These are phyloP conservation scores for Phytophthora rubi DNA, from an alignment of 352 stramenopile genomes.

Conservation along the genomic window DNA sequence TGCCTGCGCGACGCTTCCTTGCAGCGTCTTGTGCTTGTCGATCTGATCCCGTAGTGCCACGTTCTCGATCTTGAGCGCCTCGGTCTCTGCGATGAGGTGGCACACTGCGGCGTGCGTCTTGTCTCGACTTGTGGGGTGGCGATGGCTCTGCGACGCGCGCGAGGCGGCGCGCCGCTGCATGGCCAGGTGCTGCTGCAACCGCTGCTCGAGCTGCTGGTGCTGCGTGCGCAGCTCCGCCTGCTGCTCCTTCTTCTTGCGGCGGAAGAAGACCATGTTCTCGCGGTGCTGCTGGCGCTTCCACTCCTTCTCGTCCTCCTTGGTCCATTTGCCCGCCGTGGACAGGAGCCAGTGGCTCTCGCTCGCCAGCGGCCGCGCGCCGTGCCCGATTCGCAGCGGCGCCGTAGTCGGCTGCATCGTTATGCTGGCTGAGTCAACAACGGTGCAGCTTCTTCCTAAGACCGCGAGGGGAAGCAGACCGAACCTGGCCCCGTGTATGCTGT, in stretches of 20 bases:
- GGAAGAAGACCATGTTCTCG: conserved; percentile 62
- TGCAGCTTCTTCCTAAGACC: background rate
- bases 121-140: background rate
- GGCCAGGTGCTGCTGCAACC: conserved; percentile 43
- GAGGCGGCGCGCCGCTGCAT: conserved; percentile 41
- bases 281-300: conserved; percentile 59
- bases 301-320: conserved; percentile 54
- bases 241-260: conserved; percentile 58
- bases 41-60: conserved; percentile 38
- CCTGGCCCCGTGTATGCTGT: conserved; percentile 16
- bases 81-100: conserved; percentile 44
- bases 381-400: conserved; percentile 27
- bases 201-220: conserved; percentile 45
- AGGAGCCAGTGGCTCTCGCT: conserved; percentile 55
- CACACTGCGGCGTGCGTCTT: conserved; percentile 24
- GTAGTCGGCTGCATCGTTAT: conserved; percentile 19
- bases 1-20: conserved; percentile 15
- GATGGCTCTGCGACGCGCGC: conserved; percentile 9
- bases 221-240: conserved; percentile 44
- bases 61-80: conserved; percentile 51
- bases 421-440: background rate
- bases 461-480: no score
- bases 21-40: conserved; percentile 31
- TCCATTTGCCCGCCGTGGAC: conserved; percentile 50
- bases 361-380: conserved; percentile 33